Evolutionary conservation across 257 asterid genomes (phyloP).

Genomic region (Capsicum rhomboideum): DNA sequence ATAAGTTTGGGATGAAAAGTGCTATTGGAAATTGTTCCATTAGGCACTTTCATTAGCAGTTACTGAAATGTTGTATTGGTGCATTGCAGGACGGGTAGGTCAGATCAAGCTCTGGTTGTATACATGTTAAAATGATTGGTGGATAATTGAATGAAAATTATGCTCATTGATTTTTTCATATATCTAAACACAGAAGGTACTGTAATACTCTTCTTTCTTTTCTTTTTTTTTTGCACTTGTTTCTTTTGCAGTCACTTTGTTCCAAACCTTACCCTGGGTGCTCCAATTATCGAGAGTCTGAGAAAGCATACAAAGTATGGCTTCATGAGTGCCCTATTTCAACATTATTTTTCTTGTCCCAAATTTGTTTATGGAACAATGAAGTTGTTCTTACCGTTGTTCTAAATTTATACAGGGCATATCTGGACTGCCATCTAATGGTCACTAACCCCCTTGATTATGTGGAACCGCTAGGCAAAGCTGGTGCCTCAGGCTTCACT

Average conservation of each 20-base stretch:
- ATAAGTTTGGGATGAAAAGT: neutral
- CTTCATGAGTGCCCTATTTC: neutral
- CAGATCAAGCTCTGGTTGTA: constrained; percentile 6
- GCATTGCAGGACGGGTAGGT: constrained; percentile 95
- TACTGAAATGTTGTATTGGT: constrained; percentile 5
- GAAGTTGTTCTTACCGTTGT: neutral
- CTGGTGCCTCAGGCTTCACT: constrained; percentile 94
- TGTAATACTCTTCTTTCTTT: neutral
- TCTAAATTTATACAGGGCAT: constrained; percentile 46
- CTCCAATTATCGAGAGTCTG: constrained; percentile 83
- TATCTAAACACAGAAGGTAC: neutral
- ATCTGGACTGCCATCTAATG: constrained; percentile 94
- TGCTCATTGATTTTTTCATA: neutral
- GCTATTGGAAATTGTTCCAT: neutral
- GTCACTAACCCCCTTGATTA: constrained; percentile 92
- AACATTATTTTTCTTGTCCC: neutral
- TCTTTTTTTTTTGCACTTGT: neutral
- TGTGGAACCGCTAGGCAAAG: constrained; percentile 71
- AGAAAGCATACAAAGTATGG: constrained; percentile 77
- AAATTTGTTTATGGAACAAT: neutral
- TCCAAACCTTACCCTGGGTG: constrained; percentile 88
- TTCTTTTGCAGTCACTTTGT: constrained; percentile 66
- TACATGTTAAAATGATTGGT: constrained; percentile 3
- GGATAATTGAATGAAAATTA: neutral
- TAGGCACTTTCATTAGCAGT: neutral